A percentile compares a stretch with the other conserved stretches of the same genome.
phyloP scores from a whole-genome alignment of 805 yeast species.

The Vanderwaltozyma verrucispora region DNA sequence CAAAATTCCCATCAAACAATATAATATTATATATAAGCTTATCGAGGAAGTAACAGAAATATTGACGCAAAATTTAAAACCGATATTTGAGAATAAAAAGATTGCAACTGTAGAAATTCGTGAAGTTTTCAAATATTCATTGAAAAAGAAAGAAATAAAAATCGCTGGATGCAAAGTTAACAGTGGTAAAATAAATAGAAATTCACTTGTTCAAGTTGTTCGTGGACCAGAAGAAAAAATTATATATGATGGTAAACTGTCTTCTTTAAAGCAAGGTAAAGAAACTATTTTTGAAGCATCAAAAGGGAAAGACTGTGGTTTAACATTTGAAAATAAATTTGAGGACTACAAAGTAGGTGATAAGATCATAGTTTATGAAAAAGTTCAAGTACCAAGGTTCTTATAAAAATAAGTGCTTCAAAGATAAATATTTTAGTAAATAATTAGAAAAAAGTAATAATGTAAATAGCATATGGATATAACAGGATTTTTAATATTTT shows the following conservation, averaged over 20 bases:
- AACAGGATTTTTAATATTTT: too few relatives aligned
- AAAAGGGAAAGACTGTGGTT: slow-evolving; percentile 88
- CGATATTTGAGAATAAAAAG: slow-evolving; percentile 55
- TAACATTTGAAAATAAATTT: slow-evolving; percentile 54
- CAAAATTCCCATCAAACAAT: slow-evolving; percentile 45
- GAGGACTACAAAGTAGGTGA: slow-evolving; percentile 68
- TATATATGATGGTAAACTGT: slow-evolving; percentile 46
- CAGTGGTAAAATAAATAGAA: slow-evolving; percentile 55
- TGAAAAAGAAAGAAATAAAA: slow-evolving; percentile 44
- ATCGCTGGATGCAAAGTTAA: slow-evolving; percentile 85
- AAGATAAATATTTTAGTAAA: too few relatives aligned
- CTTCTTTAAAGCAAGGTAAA: slow-evolving; percentile 70
- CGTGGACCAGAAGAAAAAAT: slow-evolving; percentile 36
- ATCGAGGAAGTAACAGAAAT: slow-evolving; percentile 71
- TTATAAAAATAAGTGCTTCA: too few relatives aligned
- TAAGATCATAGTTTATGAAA: slow-evolving; percentile 61
- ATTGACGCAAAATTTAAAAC: slow-evolving; percentile 49
- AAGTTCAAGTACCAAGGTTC: slow-evolving; percentile 45
- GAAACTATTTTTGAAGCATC: slow-evolving; percentile 67
- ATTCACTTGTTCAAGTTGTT: slow-evolving; percentile 46
- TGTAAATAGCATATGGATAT: too few relatives aligned
- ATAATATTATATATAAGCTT: slow-evolving; percentile 77
- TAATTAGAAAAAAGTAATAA: too few relatives aligned
- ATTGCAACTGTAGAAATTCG: slow-evolving; percentile 59
- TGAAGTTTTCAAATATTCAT: slow-evolving; percentile 59